A percentile compares a stretch with the other conserved stretches of the same genome.
These are phyloP conservation scores for Helianthus annuus DNA, from an alignment of 129 eudicot genomes.

Conservation along the genomic window DNA sequence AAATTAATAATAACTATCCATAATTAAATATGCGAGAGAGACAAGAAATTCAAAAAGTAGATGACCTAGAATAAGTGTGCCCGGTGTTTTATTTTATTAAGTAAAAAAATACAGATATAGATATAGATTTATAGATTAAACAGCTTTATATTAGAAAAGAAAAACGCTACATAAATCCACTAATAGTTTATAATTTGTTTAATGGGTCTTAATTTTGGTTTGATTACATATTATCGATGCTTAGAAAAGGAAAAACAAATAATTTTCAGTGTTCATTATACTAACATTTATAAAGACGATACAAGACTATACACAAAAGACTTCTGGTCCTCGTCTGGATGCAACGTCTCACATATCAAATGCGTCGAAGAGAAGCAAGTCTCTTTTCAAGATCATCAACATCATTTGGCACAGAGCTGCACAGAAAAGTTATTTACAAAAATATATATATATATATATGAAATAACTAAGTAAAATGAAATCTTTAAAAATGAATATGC, in stretches of 20 bases:
- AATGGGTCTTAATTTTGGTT: neutral
- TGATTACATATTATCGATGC: neutral
- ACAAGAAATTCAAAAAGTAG: too few species aligned
- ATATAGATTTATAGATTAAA: too few species aligned
- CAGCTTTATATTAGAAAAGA: neutral
- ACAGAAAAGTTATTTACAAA: neutral
- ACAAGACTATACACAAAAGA: conserved; percentile 31
- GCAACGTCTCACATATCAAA: conserved; percentile 38
- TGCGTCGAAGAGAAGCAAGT: conserved; percentile 84
- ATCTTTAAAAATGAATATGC: neutral
- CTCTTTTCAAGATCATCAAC: conserved; percentile 93
- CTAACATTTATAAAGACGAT: conserved; percentile 24
- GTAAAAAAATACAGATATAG: too few species aligned
- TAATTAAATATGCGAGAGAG: too few species aligned
- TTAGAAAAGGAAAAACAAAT: neutral
- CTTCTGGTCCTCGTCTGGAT: conserved; percentile 3
- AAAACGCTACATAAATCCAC: neutral
- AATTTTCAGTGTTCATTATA: neutral
- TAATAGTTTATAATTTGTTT: neutral
- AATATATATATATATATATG: neutral
- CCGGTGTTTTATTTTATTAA: too few species aligned
- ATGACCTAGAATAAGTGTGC: too few species aligned
- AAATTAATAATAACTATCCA: too few species aligned
- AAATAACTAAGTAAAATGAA: neutral
- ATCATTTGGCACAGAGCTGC: conserved; percentile 58